Evolutionary conservation across 1,284 basidiomycete species (phyloP).

Genomic region (Microbotryum saponariae): DNA sequence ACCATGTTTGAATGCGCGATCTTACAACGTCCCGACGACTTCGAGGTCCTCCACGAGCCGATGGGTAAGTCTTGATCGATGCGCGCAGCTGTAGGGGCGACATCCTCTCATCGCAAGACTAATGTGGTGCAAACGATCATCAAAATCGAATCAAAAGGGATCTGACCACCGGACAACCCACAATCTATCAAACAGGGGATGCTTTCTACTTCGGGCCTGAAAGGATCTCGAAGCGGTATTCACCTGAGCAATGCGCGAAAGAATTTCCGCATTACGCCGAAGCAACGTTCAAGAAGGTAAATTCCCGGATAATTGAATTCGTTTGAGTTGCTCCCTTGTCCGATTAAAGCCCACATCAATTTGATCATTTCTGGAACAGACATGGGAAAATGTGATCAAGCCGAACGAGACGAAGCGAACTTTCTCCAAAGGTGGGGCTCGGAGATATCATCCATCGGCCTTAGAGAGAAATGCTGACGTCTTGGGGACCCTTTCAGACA

Average conservation of each 20-base stretch:
- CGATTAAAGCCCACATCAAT: background rate
- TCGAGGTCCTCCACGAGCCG: conserved; percentile 24
- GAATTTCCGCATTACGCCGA: conserved; percentile 24
- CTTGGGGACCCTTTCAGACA: conserved; percentile 10
- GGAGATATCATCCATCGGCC: too few relatives aligned
- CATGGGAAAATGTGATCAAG: conserved; percentile 25
- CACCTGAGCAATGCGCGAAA: conserved; percentile 18
- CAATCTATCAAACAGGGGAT: background rate
- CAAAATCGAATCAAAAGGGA: background rate
- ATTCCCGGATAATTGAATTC: background rate
- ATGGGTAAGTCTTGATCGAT: background rate
- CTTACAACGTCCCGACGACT: conserved; percentile 22
- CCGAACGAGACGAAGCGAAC: conserved; percentile 17
- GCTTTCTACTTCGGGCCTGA: conserved; percentile 4
- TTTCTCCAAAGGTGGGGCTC: conserved; percentile 28
- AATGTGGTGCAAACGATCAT: background rate
- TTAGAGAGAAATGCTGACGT: background rate
- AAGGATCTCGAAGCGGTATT: conserved; percentile 28
- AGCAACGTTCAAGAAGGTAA: conserved; percentile 30
- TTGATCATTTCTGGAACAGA: conserved; percentile 7
- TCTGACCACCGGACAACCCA: background rate
- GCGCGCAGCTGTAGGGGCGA: background rate
- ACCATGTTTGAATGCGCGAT: conserved; percentile 35
- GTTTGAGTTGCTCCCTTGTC: background rate
- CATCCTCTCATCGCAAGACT: background rate